These are phyloP conservation scores for Hymenoscyphus albidus DNA, from an alignment of 2,329 filamentous ascomycete species.

Conservation along the genomic window DNA sequence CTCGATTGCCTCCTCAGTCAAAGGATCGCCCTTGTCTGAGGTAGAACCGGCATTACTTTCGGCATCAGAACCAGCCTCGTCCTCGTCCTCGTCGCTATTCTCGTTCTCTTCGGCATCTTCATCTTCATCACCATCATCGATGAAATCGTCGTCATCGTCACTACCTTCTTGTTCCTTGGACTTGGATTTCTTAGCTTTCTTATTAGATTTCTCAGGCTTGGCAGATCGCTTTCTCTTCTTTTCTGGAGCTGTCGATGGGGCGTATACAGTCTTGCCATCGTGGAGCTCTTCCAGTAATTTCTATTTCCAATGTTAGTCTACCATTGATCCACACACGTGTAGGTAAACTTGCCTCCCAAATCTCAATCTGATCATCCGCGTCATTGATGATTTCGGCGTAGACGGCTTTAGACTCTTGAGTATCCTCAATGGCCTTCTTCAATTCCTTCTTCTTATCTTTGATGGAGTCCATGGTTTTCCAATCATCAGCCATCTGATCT, in stretches of 20 bases:
- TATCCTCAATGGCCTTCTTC: slow-evolving; percentile 22
- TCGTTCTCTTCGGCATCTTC: slow-evolving; percentile 30
- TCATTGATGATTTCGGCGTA: slow-evolving; percentile 36
- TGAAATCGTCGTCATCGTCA: slow-evolving; percentile 33
- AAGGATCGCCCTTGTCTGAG: slow-evolving; percentile 32
- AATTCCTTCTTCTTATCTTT: slow-evolving; percentile 21
- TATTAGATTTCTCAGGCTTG: slow-evolving; percentile 20
- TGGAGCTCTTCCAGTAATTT: slow-evolving; percentile 37
- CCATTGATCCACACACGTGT: not conserved
- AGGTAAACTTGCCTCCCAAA: slow-evolving; percentile 38
- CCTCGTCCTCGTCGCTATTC: slow-evolving; percentile 25
- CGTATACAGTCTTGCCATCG: slow-evolving; percentile 42
- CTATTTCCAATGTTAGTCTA: slow-evolving; percentile 10
- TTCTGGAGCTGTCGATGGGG: slow-evolving; percentile 23
- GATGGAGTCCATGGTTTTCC: slow-evolving; percentile 27
- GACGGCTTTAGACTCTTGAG: slow-evolving; percentile 36
- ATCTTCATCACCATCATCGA: slow-evolving; percentile 34
- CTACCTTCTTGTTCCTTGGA: slow-evolving; percentile 15
- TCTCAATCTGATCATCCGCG: slow-evolving; percentile 42
- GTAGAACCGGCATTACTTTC: slow-evolving; percentile 21
- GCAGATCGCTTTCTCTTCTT: slow-evolving; percentile 42
- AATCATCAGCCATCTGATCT: slow-evolving; percentile 37
- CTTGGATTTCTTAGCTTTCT: slow-evolving; percentile 21
- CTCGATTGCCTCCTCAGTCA: slow-evolving; percentile 40
- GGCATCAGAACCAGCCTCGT: slow-evolving; percentile 24